A percentile compares a stretch with the other conserved stretches of the same genome.
Conservation (phyloP, 75 land plant genomes). For the Picea sitchensis region DNA sequence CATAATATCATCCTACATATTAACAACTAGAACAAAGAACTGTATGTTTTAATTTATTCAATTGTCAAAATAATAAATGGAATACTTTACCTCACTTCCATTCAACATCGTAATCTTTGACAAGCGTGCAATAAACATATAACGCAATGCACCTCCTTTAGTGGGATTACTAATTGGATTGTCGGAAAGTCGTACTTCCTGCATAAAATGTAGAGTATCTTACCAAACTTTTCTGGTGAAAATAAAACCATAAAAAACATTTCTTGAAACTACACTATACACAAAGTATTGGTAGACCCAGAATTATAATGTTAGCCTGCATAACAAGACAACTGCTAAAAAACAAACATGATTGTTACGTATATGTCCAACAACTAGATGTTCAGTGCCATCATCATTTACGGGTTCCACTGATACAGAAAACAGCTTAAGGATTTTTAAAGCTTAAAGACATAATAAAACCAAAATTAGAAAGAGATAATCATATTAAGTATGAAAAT, state of each 20-base stretch:
- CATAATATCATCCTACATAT: neutral
- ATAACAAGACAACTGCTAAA: too few relatives aligned
- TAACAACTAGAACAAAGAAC: neutral
- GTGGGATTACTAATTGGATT: conserved; percentile 80
- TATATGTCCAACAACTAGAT: too few relatives aligned
- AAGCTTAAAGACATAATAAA: too few relatives aligned
- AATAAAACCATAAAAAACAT: neutral
- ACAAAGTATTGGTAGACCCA: too few relatives aligned
- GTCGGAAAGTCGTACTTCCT: conserved; percentile 90
- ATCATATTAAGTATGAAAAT: too few relatives aligned
- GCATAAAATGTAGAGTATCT: conserved; percentile 14
- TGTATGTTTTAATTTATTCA: neutral
- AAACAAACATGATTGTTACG: too few relatives aligned
- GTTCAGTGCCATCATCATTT: too few relatives aligned
- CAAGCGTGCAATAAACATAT: conserved; percentile 72
- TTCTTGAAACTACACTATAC: neutral
- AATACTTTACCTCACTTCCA: conserved; percentile 82
- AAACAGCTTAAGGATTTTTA: too few relatives aligned
- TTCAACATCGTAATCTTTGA: conserved; percentile 74
- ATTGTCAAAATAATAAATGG: neutral
- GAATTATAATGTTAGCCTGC: too few relatives aligned
- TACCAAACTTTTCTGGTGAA: neutral
- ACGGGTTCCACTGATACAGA: too few relatives aligned
- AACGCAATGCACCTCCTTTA: conserved; percentile 77
- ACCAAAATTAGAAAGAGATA: too few relatives aligned